A percentile compares a stretch with the other conserved stretches of the same genome.
Conservation (phyloP, 75 land plant genomes). For the Pinus albicaulis region DNA sequence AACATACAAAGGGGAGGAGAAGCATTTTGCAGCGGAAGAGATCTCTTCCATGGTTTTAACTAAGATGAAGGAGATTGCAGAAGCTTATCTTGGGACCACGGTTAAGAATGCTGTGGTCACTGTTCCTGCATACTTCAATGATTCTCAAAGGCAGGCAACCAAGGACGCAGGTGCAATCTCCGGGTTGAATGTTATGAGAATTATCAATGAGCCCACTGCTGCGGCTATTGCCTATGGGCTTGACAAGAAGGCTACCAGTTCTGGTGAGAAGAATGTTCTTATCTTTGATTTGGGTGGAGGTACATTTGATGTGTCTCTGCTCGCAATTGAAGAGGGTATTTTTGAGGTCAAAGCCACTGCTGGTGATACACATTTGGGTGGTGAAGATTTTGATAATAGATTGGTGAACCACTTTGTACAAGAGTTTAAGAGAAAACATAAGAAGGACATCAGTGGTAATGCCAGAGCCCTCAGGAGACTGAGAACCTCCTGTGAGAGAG, state of each 20-base stretch:
- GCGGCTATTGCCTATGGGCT: conserved; percentile 83
- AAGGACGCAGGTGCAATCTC: conserved; percentile 15
- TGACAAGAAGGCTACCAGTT: conserved; percentile 69
- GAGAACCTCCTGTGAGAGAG: conserved; percentile 43
- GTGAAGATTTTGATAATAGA: conserved; percentile 11
- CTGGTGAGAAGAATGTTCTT: conserved; percentile 70
- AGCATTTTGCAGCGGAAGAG: conserved; percentile 29
- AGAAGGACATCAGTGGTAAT: conserved; percentile 39
- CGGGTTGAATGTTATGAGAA: conserved; percentile 18
- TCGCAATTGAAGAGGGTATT: conserved; percentile 77
- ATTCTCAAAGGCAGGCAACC: conserved; percentile 16
- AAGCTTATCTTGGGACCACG: conserved; percentile 26
- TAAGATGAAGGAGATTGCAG: conserved; percentile 43
- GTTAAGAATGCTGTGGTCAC: conserved; percentile 29
- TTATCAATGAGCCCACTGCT: conserved; percentile 62
- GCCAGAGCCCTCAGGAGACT: conserved; percentile 34
- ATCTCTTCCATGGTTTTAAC: conserved; percentile 33
- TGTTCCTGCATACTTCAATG: conserved; percentile 8
- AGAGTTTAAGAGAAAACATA: conserved; percentile 31
- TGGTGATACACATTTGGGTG: conserved; percentile 74
- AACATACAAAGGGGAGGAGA: conserved; percentile 32
- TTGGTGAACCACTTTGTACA: conserved; percentile 28
- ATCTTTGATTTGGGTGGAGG: conserved; percentile 73
- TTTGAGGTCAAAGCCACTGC: conserved; percentile 74
- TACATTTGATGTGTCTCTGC: conserved; percentile 72